Evolutionary conservation across 352 stramenopile species (phyloP).

Genomic region (Globisporangium iwayamae): DNA sequence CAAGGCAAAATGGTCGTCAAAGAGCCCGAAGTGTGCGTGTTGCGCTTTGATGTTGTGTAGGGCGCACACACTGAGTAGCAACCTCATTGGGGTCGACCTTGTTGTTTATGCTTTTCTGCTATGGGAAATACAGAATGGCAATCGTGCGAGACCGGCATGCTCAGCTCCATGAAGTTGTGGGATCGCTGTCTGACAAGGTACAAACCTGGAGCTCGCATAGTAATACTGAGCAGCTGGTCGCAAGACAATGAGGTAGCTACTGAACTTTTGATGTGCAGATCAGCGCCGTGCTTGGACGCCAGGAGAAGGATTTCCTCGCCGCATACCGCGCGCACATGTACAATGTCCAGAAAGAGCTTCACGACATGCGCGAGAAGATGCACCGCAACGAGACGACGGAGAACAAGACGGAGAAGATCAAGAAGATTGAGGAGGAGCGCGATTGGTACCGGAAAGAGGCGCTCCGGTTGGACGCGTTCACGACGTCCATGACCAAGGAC

Average conservation of each 20-base stretch:
- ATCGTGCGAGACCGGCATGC: slow-evolving; percentile 76
- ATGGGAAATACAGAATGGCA: slow-evolving; percentile 49
- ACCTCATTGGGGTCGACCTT: neutral
- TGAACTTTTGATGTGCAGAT: slow-evolving; percentile 35
- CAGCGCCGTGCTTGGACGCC: slow-evolving; percentile 83
- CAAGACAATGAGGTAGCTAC: neutral
- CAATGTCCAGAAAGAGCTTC: slow-evolving; percentile 93
- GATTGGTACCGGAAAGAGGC: slow-evolving; percentile 93
- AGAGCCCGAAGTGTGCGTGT: slow-evolving; percentile 43
- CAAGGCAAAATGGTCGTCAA: slow-evolving; percentile 21
- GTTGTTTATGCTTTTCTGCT: neutral
- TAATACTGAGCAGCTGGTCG: too few species aligned
- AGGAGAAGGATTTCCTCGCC: slow-evolving; percentile 91
- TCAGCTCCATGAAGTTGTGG: slow-evolving; percentile 78
- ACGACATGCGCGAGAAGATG: slow-evolving; percentile 88
- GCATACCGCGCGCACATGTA: slow-evolving; percentile 95
- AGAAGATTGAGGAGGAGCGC: slow-evolving; percentile 92
- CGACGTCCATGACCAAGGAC: slow-evolving; percentile 90
- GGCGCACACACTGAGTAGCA: too few species aligned
- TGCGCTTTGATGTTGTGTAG: neutral
- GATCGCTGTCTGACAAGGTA: slow-evolving; percentile 80
- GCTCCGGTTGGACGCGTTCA: slow-evolving; percentile 88
- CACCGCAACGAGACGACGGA: slow-evolving; percentile 86
- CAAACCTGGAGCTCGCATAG: too few species aligned
- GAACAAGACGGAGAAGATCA: slow-evolving; percentile 89